Conservation (phyloP, 2,329 filamentous ascomycete species). For the Hypoxylon sp. region DNA sequence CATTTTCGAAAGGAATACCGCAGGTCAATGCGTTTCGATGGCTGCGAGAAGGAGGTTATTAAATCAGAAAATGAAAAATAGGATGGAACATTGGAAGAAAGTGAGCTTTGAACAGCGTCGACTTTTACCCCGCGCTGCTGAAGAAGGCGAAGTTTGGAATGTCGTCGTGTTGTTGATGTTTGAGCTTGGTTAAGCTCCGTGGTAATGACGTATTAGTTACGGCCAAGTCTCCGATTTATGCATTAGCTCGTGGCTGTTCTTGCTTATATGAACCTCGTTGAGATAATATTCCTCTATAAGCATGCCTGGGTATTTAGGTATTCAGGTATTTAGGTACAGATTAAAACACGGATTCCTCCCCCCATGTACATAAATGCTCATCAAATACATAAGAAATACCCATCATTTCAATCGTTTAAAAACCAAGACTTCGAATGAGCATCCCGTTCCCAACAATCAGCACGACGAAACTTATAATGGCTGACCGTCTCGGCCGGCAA, state of each 20-base stretch:
- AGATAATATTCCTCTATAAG: neutral
- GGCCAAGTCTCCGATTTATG: neutral
- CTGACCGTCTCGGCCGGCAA: neutral
- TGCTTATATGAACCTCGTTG: neutral
- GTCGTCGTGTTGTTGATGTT: slow-evolving; percentile 32
- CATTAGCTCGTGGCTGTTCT: slow-evolving; percentile 5
- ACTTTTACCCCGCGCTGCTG: slow-evolving; percentile 34
- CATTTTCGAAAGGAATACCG: slow-evolving; percentile 39
- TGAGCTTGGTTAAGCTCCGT: slow-evolving; percentile 19
- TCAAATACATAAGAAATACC: neutral
- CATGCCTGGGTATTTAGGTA: neutral
- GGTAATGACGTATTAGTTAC: slow-evolving; percentile 38
- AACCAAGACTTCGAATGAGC: neutral
- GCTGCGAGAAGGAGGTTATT: slow-evolving; percentile 3
- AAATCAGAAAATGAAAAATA: slow-evolving; percentile 13
- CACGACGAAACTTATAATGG: neutral
- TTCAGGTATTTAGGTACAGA: neutral
- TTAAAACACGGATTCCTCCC: neutral
- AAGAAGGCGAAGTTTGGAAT: slow-evolving; percentile 29
- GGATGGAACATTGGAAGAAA: slow-evolving; percentile 19
- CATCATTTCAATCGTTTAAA: neutral
- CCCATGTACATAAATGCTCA: neutral
- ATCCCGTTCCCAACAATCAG: neutral
- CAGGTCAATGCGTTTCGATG: slow-evolving; percentile 2
- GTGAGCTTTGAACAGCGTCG: slow-evolving; percentile 20